A percentile compares a stretch with the other conserved stretches of the same genome.
Evolutionary conservation across 805 yeast species (phyloP).

Genomic region (Metahyphopichia silvanorum): DNA sequence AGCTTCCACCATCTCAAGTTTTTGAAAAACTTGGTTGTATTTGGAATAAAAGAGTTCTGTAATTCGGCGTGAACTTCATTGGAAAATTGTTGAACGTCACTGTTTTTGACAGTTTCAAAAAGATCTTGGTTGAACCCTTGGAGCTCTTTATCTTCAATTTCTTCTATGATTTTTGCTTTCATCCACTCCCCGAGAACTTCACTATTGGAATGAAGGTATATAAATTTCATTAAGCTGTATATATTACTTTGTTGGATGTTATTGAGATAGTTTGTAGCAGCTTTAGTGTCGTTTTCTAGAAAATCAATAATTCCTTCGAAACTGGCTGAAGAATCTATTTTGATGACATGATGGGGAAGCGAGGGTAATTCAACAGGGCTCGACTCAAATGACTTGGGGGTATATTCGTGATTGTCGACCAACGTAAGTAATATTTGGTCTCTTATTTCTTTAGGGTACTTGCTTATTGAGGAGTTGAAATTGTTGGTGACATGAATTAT

Average conservation of each 20-base stretch:
- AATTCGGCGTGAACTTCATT: conserved; percentile 32
- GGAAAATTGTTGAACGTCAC: conserved; percentile 25
- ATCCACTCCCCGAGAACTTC: conserved; percentile 20
- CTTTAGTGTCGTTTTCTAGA: conserved; percentile 26
- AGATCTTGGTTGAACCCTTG: conserved; percentile 12
- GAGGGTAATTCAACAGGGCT: conserved; percentile 19
- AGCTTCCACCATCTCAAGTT: conserved; percentile 40
- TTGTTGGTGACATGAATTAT: conserved; percentile 19
- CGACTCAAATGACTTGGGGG: conserved; percentile 32
- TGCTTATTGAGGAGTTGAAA: conserved; percentile 10
- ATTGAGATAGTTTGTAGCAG: conserved; percentile 26
- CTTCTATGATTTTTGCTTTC: conserved; percentile 9
- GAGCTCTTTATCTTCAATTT: conserved; percentile 7
- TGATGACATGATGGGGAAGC: conserved; percentile 20
- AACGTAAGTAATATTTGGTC: conserved; percentile 29
- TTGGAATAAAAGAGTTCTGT: conserved; percentile 31
- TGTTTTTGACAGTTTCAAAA: conserved; percentile 17
- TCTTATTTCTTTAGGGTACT: conserved; percentile 11
- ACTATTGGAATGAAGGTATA: conserved; percentile 25
- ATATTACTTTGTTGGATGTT: conserved; percentile 33
- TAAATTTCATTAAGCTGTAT: conserved; percentile 26
- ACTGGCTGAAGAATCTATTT: conserved; percentile 26
- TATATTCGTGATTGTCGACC: conserved; percentile 35
- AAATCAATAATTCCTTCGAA: conserved; percentile 28
- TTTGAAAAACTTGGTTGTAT: conserved; percentile 25